Evolutionary conservation across 1,284 basidiomycete genomes (phyloP), one percentile per base, ranked within the genome.

Genomic region (Irpex rosettiformis): DNA sequence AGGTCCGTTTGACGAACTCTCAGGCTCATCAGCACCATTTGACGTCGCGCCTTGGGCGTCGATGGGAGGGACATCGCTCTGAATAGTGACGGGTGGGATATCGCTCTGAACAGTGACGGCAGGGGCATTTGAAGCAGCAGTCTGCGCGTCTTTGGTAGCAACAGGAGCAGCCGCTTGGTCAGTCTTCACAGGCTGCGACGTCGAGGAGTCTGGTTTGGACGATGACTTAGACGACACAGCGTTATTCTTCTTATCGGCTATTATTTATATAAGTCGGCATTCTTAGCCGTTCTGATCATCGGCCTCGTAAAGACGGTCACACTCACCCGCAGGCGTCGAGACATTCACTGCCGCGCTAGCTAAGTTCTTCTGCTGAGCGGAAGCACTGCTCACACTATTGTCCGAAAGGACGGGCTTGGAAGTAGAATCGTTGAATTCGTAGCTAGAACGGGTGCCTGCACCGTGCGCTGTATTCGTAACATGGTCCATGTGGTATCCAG

Each of bases 341-440:
- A 10, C 33, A 24, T 40, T 37, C 53, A 18, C 53, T 54, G 30
- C 43, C 22, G 22, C 43, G 10, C n/a, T 24, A 0, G 43, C 1
- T 28, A 13, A 7, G 11, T 7, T 16, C 48, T 51, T 16, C 22
- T 21, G 13, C 48, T 51, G 4, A 16, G 27, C n/a, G 6, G 21
- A 8, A 51, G 2, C 25, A 22, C 18, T 47, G 45, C 47, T 56
- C 30, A 52, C 48, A 57, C 56, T 52, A 22, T n/a, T 47, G 43
- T 47, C 43, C 43, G 13, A 18, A 24, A 6, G 43, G 43, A 47
- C 54, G 27, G 22, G 49, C 49, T 52, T 40, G 42, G 57, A 45
- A 29, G 30, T 27, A 54, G 53, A 45, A 58, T 58, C 57, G 57
- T 58, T 21, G 52, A 24, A 54, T 58, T 58, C 57, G 47, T 58